A percentile compares a stretch with the other conserved stretches of the same genome.
Evolutionary conservation across 176 grass and related monocot genomes (phyloP).

Genomic region (Pontederia crassipes): DNA sequence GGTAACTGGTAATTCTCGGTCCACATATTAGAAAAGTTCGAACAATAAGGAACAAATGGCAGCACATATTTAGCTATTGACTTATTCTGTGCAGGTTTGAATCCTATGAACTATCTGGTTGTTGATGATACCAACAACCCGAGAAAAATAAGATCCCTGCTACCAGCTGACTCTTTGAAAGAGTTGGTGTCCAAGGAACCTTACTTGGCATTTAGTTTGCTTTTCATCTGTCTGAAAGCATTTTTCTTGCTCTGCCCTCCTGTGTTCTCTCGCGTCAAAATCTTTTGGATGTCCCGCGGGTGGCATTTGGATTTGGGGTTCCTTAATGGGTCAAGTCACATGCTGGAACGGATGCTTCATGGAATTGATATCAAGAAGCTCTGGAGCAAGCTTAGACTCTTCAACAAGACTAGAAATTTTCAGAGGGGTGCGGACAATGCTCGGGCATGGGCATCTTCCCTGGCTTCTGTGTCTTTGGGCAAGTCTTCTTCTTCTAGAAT

Average conservation of each 20-base stretch:
- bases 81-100: constrained; percentile 27
- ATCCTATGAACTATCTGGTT: constrained; percentile 50
- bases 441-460: constrained; percentile 76
- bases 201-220: constrained; percentile 25
- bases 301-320: constrained; percentile 36
- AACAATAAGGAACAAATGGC: not conserved
- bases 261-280: constrained; percentile 27
- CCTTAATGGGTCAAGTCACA: constrained; percentile 33
- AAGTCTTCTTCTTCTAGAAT: constrained; percentile 35
- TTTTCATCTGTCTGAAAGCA: constrained; percentile 47
- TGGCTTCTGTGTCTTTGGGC: constrained; percentile 79
- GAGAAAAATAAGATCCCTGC: constrained; percentile 18
- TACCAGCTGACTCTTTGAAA: constrained; percentile 17
- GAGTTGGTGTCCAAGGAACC: constrained; percentile 34
- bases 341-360: constrained; percentile 33
- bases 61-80: constrained; percentile 10
- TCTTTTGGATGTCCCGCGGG: constrained; percentile 29
- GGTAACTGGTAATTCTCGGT: no score
- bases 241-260: constrained; percentile 12
- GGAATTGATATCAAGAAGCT: constrained; percentile 48
- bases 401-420: constrained; percentile 51
- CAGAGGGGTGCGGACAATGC: constrained; percentile 71
- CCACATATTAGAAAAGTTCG: no score
- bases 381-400: constrained; percentile 55
- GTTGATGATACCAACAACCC: constrained; percentile 30